A percentile compares a stretch with the other conserved stretches of the same genome.
Evolutionary conservation across 805 yeast genomes (phyloP).

Genomic region (Scheffersomyces coipomensis): DNA sequence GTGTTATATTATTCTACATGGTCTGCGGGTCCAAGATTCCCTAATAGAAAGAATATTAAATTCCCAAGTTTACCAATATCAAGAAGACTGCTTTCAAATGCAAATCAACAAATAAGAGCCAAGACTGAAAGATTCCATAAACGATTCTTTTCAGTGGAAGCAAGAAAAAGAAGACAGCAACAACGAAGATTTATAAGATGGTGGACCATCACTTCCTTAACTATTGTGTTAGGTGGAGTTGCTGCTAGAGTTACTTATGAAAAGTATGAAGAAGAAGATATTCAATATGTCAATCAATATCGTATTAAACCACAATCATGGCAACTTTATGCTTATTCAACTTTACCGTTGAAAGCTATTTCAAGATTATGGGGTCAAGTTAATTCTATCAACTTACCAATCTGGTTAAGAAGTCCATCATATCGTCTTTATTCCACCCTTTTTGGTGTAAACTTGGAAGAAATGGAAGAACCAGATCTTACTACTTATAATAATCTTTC

Average conservation of each 20-base stretch:
- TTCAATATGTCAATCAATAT: conserved; percentile 31
- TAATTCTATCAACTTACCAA: conserved; percentile 79
- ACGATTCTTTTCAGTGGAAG: conserved; percentile 43
- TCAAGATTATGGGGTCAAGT: conserved; percentile 95
- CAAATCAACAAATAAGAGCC: conserved; percentile 32
- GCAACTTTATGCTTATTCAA: conserved; percentile 85
- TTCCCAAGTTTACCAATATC: conserved; percentile 22
- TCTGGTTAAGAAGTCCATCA: conserved; percentile 84
- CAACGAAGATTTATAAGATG: conserved; percentile 43
- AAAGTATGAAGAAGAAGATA: conserved; percentile 28
- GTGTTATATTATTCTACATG: conserved; percentile 50
- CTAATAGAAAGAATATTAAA: conserved; percentile 12
- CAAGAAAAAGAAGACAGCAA: conserved; percentile 37
- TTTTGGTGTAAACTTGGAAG: conserved; percentile 88
- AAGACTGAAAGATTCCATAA: conserved; percentile 36
- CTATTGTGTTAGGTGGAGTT: conserved; percentile 54
- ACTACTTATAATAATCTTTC: conserved; percentile 73
- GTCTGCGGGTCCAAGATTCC: conserved; percentile 23
- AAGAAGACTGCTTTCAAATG: conserved; percentile 31
- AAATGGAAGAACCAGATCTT: conserved; percentile 82
- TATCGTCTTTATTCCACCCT: conserved; percentile 71
- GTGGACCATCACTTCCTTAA: conserved; percentile 56
- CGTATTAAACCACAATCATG: conserved; percentile 71
- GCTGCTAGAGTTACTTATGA: conserved; percentile 46
- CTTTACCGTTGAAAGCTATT: conserved; percentile 86